Conservation (phyloP, 1,139 yeast species). For the Taiozyma sp. region DNA sequence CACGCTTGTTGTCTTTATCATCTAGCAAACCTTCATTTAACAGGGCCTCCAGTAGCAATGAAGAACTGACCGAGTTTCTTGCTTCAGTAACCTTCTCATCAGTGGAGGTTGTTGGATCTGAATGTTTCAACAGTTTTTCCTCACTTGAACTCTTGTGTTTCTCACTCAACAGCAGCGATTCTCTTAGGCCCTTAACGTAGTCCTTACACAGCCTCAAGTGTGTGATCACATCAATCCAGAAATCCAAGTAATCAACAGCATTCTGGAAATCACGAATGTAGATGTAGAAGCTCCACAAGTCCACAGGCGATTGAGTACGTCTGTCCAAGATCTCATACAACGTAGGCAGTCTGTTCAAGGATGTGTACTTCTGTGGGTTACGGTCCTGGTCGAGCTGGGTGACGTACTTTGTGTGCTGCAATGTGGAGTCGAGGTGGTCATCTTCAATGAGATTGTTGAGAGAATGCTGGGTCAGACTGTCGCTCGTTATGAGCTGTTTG, state of each 20-base stretch:
- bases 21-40: slow-evolving; percentile 52
- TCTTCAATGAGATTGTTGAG: slow-evolving; percentile 14
- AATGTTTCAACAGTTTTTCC: slow-evolving; percentile 6
- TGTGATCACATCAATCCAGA: slow-evolving; percentile 88
- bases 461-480: slow-evolving; percentile 14
- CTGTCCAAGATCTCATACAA: slow-evolving; percentile 85
- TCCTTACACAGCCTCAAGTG: slow-evolving; percentile 85
- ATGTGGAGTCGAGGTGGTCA: slow-evolving; percentile 1
- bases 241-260: slow-evolving; percentile 85
- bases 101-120: slow-evolving; percentile 2
- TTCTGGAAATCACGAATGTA: slow-evolving; percentile 87
- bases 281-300: slow-evolving; percentile 84
- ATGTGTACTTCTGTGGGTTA: slow-evolving; percentile 1
- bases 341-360: slow-evolving; percentile 66
- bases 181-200: slow-evolving; percentile 75
- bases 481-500: slow-evolving; percentile 9
- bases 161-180: slow-evolving; percentile 32
- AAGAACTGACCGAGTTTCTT: slow-evolving; percentile 39
- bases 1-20: slow-evolving; percentile 44
- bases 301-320: slow-evolving; percentile 81
- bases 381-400: slow-evolving; percentile 2
- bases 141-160: slow-evolving; percentile 17
- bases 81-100: slow-evolving; percentile 6
- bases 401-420: slow-evolving; percentile 4
- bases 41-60: slow-evolving; percentile 47